These are phyloP conservation scores for Arthrobotrys iridis DNA, from an alignment of 2,329 filamentous ascomycete species.

Conservation along the genomic window DNA sequence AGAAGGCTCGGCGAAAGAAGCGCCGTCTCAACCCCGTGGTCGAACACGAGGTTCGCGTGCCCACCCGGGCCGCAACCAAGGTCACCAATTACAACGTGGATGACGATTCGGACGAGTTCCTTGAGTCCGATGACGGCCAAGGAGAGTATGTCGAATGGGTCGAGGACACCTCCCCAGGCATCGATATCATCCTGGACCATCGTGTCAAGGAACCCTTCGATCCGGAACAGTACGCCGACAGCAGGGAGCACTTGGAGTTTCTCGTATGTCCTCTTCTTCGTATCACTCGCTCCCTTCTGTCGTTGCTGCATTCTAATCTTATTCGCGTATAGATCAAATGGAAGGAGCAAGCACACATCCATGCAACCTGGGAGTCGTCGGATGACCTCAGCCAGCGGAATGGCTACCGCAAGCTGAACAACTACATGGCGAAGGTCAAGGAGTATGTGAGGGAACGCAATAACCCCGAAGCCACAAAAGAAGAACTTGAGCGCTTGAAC, in stretches of 20 bases:
- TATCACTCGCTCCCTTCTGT: neutral
- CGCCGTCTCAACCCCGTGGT: constrained; percentile 72
- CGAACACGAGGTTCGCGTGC: constrained; percentile 87
- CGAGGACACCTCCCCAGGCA: constrained; percentile 72
- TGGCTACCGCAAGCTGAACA: constrained; percentile 88
- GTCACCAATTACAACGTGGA: constrained; percentile 76
- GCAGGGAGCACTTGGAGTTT: constrained; percentile 83
- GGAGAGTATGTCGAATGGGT: constrained; percentile 59
- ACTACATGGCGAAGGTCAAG: constrained; percentile 88
- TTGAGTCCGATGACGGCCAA: constrained; percentile 62
- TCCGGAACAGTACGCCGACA: constrained; percentile 29
- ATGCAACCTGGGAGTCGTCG: constrained; percentile 92
- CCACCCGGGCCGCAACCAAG: constrained; percentile 82
- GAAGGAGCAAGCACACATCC: constrained; percentile 93
- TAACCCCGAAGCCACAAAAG: constrained; percentile 83
- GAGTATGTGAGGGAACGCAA: constrained; percentile 78
- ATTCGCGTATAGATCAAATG: constrained; percentile 84
- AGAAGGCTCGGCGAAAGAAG: constrained; percentile 80
- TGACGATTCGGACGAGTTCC: constrained; percentile 64
- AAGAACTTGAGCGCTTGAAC: constrained; percentile 72
- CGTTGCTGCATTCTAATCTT: constrained; percentile 15
- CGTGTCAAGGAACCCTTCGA: constrained; percentile 75
- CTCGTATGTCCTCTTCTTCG: constrained; percentile 63
- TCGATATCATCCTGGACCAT: constrained; percentile 91
- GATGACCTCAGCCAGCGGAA: constrained; percentile 78